Evolutionary conservation across 139 green algal genomes (phyloP), one percentile per base, ranked within the genome.

Genomic region (Coelastrella sp.): DNA sequence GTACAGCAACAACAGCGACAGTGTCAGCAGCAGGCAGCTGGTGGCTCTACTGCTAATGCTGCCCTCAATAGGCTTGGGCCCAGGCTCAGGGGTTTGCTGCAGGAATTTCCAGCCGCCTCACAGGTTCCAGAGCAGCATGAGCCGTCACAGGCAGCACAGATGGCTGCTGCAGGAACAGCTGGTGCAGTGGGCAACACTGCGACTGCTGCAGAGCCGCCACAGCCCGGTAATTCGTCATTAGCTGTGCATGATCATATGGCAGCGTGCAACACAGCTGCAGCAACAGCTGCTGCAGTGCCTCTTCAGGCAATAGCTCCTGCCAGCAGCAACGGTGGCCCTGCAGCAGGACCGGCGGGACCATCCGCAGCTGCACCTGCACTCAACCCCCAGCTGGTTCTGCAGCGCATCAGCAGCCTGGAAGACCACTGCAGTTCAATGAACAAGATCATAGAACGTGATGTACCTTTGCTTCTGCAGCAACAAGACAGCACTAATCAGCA

Each of bases 361-460:
- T 14, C 64, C 56, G 65, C 82, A 78, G 82, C 82, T 60, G 80
- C 60, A 11, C 64, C 82, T 87, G 23, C n/a, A 77, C 16, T 76
- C n/a, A 20, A 87, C 14, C 65, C 19, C 14, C 16, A 78, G 82
- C 23, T 79, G 82, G 22, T 86, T 23, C 22, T 61, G 60, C 58
- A 87, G 82, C 83, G 83, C 66, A 80, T 88, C 47, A 68, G 68
- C 83, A 80, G 47, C 68, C 64, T 88, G 66, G 20, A 88, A 73
- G 83, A 80, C 2, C 59, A 60, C 54, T 88, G 83, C 68, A 71
- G 20, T 7, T 80, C 20, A n/a, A 88, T 88, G 66, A 54, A 57
- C 23, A 57, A 8, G 7, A 88, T 80, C 5, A 23, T 71, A 16
- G 16, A 14, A 5, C 17, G 16, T 11, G 68, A 88, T 57, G 66